Evolutionary conservation across 495 filamentous ascomycete species (phyloP).

Genomic region (Aspergillus affinis): DNA sequence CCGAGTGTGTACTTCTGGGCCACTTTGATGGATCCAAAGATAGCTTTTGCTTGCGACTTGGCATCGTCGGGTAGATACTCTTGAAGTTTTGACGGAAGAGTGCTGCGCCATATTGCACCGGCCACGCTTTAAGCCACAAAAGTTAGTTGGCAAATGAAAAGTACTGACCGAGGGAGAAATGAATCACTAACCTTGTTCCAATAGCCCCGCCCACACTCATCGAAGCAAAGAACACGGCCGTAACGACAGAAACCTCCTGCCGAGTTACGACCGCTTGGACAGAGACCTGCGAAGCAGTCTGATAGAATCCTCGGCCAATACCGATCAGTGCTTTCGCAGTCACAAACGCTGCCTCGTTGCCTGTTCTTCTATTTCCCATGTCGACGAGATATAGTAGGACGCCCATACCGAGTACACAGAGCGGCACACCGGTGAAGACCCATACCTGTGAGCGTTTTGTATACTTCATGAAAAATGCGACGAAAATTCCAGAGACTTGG

Average conservation of each 20-base stretch:
- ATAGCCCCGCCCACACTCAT: constrained; percentile 29
- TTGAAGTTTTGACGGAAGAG: constrained; percentile 20
- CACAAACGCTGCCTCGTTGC: constrained; percentile 25
- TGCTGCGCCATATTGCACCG: constrained; percentile 30
- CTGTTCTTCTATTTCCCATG: constrained; percentile 22
- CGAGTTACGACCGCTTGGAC: constrained; percentile 22
- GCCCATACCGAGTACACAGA: constrained; percentile 28
- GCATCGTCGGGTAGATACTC: constrained; percentile 20
- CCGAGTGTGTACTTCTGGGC: constrained; percentile 23
- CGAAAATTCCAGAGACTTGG: constrained; percentile 27
- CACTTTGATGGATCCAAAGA: constrained; percentile 23
- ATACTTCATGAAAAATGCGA: constrained; percentile 27
- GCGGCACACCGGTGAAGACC: constrained; percentile 24
- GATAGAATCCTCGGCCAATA: constrained; percentile 27
- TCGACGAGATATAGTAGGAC: constrained; percentile 26
- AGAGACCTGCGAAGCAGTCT: constrained; percentile 27
- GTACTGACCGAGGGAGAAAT: constrained; percentile 8
- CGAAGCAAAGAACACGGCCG: constrained; percentile 25
- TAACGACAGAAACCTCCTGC: constrained; percentile 27
- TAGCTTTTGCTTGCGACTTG: constrained; percentile 21
- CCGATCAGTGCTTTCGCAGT: constrained; percentile 24
- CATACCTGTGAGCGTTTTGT: constrained; percentile 27
- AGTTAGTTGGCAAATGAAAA: background rate
- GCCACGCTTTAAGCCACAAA: constrained; percentile 17
- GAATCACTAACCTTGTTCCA: constrained; percentile 23